Percentiles rank a stretch among this genome's conserved stretches.
phyloP scores from a whole-genome alignment of 2,329 filamentous ascomycete genomes.

The Ceratocystis diversiconidia region DNA sequence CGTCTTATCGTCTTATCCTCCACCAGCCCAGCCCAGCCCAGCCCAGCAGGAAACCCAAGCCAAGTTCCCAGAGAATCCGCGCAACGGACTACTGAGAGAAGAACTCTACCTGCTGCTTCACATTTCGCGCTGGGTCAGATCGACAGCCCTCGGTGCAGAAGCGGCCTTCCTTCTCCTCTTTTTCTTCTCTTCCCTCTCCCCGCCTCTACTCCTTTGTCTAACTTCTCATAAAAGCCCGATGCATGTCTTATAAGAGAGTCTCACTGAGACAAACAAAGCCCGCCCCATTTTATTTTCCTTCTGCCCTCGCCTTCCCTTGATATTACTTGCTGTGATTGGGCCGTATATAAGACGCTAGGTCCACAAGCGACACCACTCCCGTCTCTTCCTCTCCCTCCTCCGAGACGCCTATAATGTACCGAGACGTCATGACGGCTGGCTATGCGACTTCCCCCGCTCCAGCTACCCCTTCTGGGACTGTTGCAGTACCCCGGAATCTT shows the following conservation, averaged over 20 bases:
- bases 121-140: not conserved
- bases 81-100: too few relatives aligned
- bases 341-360: not conserved
- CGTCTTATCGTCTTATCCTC: not conserved
- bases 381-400: not conserved
- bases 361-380: not conserved
- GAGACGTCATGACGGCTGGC: not conserved
- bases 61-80: too few relatives aligned
- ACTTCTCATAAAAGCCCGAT: not conserved
- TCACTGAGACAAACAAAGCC: not conserved
- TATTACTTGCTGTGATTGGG: slow-evolving; percentile 2
- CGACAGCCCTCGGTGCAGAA: not conserved
- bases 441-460: not conserved
- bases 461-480: not conserved
- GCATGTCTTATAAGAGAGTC: slow-evolving; percentile 7
- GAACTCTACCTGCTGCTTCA: too few relatives aligned
- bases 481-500: not conserved
- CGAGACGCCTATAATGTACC: not conserved
- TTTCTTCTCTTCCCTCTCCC: not conserved
- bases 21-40: too few relatives aligned
- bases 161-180: not conserved
- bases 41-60: too few relatives aligned
- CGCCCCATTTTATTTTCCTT: not conserved
- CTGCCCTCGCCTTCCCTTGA: not conserved
- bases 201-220: not conserved